Evolutionary conservation across 768 basidiomycete species (phyloP).

Genomic region (Amanita molliuscula): DNA sequence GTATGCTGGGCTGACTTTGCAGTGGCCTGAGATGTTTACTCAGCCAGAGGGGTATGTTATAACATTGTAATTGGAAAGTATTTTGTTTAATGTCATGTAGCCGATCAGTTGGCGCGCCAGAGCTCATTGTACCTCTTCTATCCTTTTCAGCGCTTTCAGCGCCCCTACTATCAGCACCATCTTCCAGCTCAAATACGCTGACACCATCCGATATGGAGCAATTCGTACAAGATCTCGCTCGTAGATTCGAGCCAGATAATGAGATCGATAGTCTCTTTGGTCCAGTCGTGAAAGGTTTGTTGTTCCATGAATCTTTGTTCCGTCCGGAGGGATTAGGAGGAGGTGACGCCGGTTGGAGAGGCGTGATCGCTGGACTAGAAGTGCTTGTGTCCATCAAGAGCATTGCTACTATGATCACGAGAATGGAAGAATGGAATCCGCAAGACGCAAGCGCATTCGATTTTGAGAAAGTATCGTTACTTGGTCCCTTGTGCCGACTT

Average conservation of each 20-base stretch:
- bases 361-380: constrained; percentile 72
- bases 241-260: constrained; percentile 69
- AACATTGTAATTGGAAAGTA: not conserved
- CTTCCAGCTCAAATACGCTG: constrained; percentile 39
- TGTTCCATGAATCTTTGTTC: constrained; percentile 57
- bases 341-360: constrained; percentile 77
- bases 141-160: constrained; percentile 60
- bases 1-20: constrained; percentile 80
- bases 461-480: constrained; percentile 57
- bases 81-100: constrained; percentile 22
- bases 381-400: constrained; percentile 72
- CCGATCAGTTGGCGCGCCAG: constrained; percentile 63
- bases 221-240: constrained; percentile 77
- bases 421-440: constrained; percentile 69
- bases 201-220: constrained; percentile 59
- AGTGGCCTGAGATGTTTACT: constrained; percentile 93
- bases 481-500: constrained; percentile 80
- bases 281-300: constrained; percentile 50
- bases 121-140: constrained; percentile 76
- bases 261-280: constrained; percentile 76
- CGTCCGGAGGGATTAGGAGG: constrained; percentile 62
- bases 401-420: constrained; percentile 73
- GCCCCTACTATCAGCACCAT: constrained; percentile 44
- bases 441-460: constrained; percentile 40
- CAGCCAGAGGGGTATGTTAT: constrained; percentile 63